Base-by-base conservation (phyloP, 2,329 filamentous ascomycete genomes). In the Calonectria hongkongensis region DNA sequence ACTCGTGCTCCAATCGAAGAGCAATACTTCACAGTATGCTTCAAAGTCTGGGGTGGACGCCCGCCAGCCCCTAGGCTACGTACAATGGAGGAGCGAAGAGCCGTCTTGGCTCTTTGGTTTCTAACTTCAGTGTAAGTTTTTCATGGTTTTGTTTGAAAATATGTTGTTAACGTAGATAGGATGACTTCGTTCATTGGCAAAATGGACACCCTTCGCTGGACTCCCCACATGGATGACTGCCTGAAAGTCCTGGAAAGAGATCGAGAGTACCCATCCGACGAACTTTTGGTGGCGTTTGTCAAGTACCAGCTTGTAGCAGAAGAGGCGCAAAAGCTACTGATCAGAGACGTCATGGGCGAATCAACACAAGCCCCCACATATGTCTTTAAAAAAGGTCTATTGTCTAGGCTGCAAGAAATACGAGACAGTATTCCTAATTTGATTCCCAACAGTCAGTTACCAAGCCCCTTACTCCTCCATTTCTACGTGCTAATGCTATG, bases 161-260 rank as follows among this genome's bases (percentile, higher is more conserved):
- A 7, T 3, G 15, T 66, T 15, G 13, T 70, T 80, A 12, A 80
- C 65, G 2, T 50, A 2, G 12, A 6, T 67, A 86, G 83, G 71
- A 80, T 81, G 69, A 80, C 83, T 60, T 82, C 79, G 3, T 87
- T 83, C 66, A 82, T 89, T 16, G 86, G 86, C 28, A 86, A 86
- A 56, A 84, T 86, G 63, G 89, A 92, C 66, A 77, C 86, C 2
- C 82, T 92, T 62, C 85, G 83, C 2, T 93, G 91, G 91, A 91
- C 87, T 0, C 75, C 87, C 1, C 87, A 91, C 65, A 87, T 93
- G 84, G 90, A 92, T 36, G 89, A 92, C 43, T 89, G 87, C 43
- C 82, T 92, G 1, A 80, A 85, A 5, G 74, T 85, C 2, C 81
- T 93, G 0, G 82, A 84, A 5, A 82, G 85, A 18, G 81, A 85